Conservation (phyloP, 306 rosid genomes). For the Quercus aquifolioides region DNA sequence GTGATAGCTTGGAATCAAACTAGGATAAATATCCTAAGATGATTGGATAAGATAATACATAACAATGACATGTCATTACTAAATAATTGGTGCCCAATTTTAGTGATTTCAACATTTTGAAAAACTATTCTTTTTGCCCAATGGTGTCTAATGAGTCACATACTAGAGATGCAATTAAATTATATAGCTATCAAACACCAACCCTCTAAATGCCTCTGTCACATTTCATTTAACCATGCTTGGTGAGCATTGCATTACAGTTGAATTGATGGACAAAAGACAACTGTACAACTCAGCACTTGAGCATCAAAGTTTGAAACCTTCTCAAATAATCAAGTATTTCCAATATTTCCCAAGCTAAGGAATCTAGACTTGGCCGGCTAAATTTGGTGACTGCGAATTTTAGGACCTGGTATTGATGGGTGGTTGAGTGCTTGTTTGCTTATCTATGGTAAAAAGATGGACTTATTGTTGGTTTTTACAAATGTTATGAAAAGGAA, state of each 20-base stretch:
- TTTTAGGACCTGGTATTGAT: slow-evolving; percentile 22
- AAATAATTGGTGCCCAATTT: not conserved
- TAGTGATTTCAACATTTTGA: not conserved
- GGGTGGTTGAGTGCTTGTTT: slow-evolving; percentile 44
- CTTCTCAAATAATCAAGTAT: slow-evolving; percentile 12
- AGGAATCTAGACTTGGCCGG: slow-evolving; percentile 43
- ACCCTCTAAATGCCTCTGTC: not conserved
- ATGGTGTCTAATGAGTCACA: not conserved
- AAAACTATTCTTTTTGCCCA: not conserved
- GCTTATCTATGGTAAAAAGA: slow-evolving; percentile 40
- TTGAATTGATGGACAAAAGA: not conserved
- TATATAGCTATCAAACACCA: not conserved
- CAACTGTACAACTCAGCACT: not conserved
- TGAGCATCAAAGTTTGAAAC: not conserved
- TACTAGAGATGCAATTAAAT: not conserved
- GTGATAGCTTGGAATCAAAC: not conserved
- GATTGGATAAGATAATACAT: not conserved
- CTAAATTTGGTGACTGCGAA: slow-evolving; percentile 33
- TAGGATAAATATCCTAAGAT: not conserved
- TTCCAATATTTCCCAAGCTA: slow-evolving; percentile 30
- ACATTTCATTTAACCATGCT: not conserved
- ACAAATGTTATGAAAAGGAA: too few species aligned
- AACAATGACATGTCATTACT: not conserved
- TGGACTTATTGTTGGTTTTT: too few species aligned
- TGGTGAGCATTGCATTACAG: not conserved